Conservation (phyloP, 345 rosid species). For the Aegle marmelos region DNA sequence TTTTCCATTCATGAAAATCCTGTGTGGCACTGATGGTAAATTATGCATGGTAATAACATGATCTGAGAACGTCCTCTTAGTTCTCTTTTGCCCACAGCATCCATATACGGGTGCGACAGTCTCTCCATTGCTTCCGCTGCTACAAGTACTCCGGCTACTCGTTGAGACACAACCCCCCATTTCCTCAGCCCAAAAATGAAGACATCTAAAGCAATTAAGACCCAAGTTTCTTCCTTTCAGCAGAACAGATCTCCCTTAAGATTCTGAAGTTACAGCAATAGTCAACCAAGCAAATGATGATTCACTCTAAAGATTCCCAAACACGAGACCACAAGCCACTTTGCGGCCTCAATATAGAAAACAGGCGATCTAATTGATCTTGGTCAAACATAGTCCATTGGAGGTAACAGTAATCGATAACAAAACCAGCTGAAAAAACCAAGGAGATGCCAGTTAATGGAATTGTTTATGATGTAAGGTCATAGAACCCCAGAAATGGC, state of each 20-base stretch:
- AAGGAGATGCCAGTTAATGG: slow-evolving; percentile 36
- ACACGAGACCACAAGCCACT: slow-evolving; percentile 30
- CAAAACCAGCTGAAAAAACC: slow-evolving; percentile 50
- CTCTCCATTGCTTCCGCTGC: slow-evolving; percentile 79
- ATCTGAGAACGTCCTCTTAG: slow-evolving; percentile 71
- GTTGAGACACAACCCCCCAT: slow-evolving; percentile 97
- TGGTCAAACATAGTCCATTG: slow-evolving; percentile 55
- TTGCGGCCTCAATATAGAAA: slow-evolving; percentile 28
- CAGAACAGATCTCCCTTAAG: slow-evolving; percentile 42
- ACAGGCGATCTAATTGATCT: slow-evolving; percentile 33
- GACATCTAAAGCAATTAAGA: slow-evolving; percentile 25
- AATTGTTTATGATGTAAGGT: slow-evolving; percentile 38
- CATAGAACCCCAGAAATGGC: slow-evolving; percentile 30
- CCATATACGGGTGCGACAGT: slow-evolving; percentile 51
- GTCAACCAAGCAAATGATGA: slow-evolving; percentile 31
- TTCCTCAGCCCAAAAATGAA: slow-evolving; percentile 40
- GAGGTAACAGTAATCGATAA: slow-evolving; percentile 26
- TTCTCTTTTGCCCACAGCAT: slow-evolving; percentile 64
- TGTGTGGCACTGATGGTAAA: slow-evolving; percentile 69
- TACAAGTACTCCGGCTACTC: slow-evolving; percentile 75
- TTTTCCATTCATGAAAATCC: slow-evolving; percentile 78
- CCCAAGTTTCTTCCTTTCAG: slow-evolving; percentile 29
- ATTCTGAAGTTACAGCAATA: slow-evolving; percentile 21
- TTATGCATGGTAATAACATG: slow-evolving; percentile 54
- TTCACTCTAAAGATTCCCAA: slow-evolving; percentile 42